phyloP scores from a whole-genome alignment of 306 rosid species.

The Trifolium dubium region DNA sequence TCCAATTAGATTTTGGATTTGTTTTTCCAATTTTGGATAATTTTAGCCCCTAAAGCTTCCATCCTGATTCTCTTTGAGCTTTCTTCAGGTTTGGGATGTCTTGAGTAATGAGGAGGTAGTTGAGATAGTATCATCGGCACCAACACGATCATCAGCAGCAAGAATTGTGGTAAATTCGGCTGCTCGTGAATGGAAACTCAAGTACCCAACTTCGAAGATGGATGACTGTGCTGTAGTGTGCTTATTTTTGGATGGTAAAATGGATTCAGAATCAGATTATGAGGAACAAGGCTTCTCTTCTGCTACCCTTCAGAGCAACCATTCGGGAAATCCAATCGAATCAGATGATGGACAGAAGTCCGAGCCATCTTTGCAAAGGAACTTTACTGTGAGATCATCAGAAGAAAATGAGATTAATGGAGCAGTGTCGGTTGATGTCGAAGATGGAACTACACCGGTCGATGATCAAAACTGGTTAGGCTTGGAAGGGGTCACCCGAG shows the following conservation, averaged over 20 bases:
- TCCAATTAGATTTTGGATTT: no score
- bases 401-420: slow-evolving; percentile 70
- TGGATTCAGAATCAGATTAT: slow-evolving; percentile 92
- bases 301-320: slow-evolving; percentile 86
- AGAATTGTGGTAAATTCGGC: slow-evolving; percentile 89
- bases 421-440: slow-evolving; percentile 48
- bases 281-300: slow-evolving; percentile 90
- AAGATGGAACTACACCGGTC: slow-evolving; percentile 55
- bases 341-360: slow-evolving; percentile 83
- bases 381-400: slow-evolving; percentile 77
- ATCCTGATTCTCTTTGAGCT: slow-evolving; percentile 6
- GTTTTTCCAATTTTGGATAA: not conserved
- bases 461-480: slow-evolving; percentile 98
- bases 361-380: slow-evolving; percentile 84
- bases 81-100: slow-evolving; percentile 93
- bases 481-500: slow-evolving; percentile 96
- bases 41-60: not conserved
- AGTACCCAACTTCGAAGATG: slow-evolving; percentile 97
- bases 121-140: slow-evolving; percentile 83
- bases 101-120: slow-evolving; percentile 97
- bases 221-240: slow-evolving; percentile 99
- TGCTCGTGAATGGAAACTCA: slow-evolving; percentile 94
- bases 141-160: slow-evolving; percentile 79
- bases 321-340: slow-evolving; percentile 80
- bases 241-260: slow-evolving; percentile 87